Base-by-base conservation (phyloP, 2,329 filamentous ascomycete species). In the Cylindrodendrum hubeiense region DNA sequence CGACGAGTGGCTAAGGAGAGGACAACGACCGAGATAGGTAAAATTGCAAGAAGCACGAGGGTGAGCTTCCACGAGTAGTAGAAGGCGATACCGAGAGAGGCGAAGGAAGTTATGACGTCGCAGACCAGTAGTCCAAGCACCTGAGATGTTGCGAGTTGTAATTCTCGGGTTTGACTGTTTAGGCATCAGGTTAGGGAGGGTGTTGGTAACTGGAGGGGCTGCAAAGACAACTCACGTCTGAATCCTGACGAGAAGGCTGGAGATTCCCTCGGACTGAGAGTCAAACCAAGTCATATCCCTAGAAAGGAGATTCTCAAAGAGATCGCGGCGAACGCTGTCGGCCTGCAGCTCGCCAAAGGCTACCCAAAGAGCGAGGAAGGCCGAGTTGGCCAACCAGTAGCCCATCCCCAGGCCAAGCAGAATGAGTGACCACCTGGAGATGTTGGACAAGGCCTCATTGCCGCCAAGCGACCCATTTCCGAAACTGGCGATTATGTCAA, bases 211-310 rank as follows among this genome's bases (percentile, higher is more conserved):
- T 4, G 28, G 28, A 33, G 39, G 5, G n/a, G 46, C 4, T 5
- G 12, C 3, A 7, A 19, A 58, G 19, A 19, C 19, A 19, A 61
- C 90, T 79, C 82, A 95, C 92, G 90, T 90, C 78, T 97, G 91
- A 33, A 94, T 84, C 58, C 90, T 85, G 17, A 90, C 87, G 19
- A 97, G 82, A 44, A 96, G 84, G 19, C 93, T 90, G 1, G 88
- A 87, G 19, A 93, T 85, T 0, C 95, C 95, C 60, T 93, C 89
- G 39, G 87, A 83, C 55, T 90, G 86, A 19, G 85, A 82, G 76
- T 98, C 94, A 74, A 93, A 97, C 94, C 95, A 98, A 49, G 86
- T 84, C 75, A 96, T 88, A 13, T 95, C 89, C 74, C 91, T 93
- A 6, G 82, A 79, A n/a, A 97, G 76, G 37, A 98, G 81, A 2